Evolutionary conservation across 2,329 filamentous ascomycete genomes (phyloP).

Genomic region (Daldinia eschscholtzii): DNA sequence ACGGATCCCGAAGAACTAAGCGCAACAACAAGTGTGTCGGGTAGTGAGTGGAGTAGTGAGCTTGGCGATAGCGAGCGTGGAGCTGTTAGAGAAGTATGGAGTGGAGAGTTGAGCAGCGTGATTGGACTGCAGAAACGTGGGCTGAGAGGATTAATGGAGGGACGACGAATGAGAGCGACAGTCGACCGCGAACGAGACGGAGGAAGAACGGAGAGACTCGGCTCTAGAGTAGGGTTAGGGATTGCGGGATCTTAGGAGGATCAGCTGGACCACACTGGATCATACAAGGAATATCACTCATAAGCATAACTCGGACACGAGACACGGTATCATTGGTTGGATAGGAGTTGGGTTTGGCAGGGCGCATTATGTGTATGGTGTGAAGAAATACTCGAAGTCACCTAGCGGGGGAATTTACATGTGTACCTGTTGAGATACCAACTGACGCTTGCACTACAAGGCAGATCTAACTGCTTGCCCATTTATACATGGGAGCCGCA

Average conservation of each 20-base stretch:
- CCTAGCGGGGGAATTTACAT: constrained; percentile 20
- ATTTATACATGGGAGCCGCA: constrained; percentile 9
- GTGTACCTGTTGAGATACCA: constrained; percentile 34
- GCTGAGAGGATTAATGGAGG: constrained; percentile 93
- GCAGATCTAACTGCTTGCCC: neutral
- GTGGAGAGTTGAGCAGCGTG: constrained; percentile 84
- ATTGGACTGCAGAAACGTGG: constrained; percentile 97
- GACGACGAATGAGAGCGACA: constrained; percentile 74
- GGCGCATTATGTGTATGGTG: constrained; percentile 8
- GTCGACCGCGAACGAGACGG: constrained; percentile 52
- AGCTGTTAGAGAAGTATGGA: constrained; percentile 77
- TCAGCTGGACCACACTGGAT: constrained; percentile 11
- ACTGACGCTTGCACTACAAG: constrained; percentile 21
- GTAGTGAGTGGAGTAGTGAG: constrained; percentile 60
- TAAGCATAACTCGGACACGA: constrained; percentile 32
- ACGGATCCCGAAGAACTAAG: constrained; percentile 63
- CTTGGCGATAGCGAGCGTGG: constrained; percentile 56
- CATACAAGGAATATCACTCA: constrained; percentile 16
- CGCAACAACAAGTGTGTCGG: constrained; percentile 65
- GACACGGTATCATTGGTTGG: constrained; percentile 33
- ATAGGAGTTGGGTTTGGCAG: constrained; percentile 32
- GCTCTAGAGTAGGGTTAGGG: constrained; percentile 63
- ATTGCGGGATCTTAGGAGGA: constrained; percentile 62
- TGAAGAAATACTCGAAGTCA: constrained; percentile 18
- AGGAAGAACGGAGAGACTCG: constrained; percentile 48